phyloP scores from a whole-genome alignment of 208 protist species.

The Acanthamoeba castellanii region DNA sequence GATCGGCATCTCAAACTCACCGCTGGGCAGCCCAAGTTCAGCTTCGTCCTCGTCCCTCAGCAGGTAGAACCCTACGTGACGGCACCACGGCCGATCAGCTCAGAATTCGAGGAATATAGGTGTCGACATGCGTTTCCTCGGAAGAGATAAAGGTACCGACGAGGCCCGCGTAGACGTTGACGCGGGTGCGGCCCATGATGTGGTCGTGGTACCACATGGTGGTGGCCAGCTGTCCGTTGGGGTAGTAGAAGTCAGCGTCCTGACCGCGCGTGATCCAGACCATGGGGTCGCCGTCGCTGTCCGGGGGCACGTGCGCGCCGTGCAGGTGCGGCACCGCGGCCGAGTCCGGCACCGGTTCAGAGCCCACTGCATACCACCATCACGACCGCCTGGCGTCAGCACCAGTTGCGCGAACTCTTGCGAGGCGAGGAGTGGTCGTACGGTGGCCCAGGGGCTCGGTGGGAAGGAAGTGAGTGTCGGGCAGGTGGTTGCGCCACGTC shows the following conservation, averaged over 20 bases:
- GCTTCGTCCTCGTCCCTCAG: constrained; percentile 18
- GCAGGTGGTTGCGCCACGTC: constrained; percentile 35
- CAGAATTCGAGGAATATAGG: background rate
- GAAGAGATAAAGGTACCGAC: background rate
- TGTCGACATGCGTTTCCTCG: too few relatives aligned
- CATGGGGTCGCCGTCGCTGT: constrained; percentile 59
- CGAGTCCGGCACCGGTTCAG: background rate
- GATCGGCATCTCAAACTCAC: constrained; percentile 55
- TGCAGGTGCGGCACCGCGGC: constrained; percentile 30
- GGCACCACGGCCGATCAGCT: background rate
- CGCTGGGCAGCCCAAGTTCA: background rate
- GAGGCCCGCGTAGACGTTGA: constrained; percentile 64
- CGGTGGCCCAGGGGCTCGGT: background rate
- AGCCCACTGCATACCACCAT: background rate
- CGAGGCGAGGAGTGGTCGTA: background rate
- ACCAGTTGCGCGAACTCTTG: background rate
- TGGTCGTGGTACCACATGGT: constrained; percentile 71
- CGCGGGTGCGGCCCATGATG: constrained; percentile 64
- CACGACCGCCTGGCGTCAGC: background rate
- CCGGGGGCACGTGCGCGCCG: background rate
- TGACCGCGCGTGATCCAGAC: background rate
- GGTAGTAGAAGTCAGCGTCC: constrained; percentile 8
- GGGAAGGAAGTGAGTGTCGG: constrained; percentile 12
- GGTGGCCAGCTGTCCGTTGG: constrained; percentile 54
- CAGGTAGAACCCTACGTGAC: constrained; percentile 44